phyloP scores from a whole-genome alignment of 345 rosid genomes.

The Anacardium occidentale region DNA sequence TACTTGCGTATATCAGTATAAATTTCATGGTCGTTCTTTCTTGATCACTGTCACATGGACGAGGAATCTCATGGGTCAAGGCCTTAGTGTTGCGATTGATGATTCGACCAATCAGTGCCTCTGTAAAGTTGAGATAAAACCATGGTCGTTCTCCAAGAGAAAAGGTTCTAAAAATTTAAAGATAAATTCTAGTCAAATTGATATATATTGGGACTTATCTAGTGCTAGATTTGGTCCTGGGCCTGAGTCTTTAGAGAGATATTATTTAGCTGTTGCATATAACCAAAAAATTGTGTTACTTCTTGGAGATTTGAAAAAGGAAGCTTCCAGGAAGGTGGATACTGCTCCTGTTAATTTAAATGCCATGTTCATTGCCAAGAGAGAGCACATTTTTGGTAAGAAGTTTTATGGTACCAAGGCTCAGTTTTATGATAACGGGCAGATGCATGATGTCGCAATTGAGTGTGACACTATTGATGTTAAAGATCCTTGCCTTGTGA shows the following conservation, averaged over 20 bases:
- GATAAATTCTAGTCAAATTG: constrained; percentile 50
- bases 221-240: constrained; percentile 77
- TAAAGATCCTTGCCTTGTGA: constrained; percentile 68
- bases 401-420: constrained; percentile 68
- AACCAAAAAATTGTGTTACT: constrained; percentile 61
- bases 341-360: constrained; percentile 32
- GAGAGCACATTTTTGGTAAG: constrained; percentile 83
- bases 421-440: constrained; percentile 67
- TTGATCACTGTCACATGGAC: constrained; percentile 82
- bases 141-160: constrained; percentile 83
- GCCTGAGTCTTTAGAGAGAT: constrained; percentile 78
- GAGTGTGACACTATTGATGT: constrained; percentile 70
- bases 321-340: constrained; percentile 71
- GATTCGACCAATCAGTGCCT: constrained; percentile 60
- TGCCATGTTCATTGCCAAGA: constrained; percentile 61
- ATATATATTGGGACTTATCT: constrained; percentile 72
- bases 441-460: constrained; percentile 60
- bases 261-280: constrained; percentile 61
- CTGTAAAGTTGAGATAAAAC: constrained; percentile 84
- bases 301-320: constrained; percentile 79
- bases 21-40: constrained; percentile 52
- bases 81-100: constrained; percentile 65
- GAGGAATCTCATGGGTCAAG: constrained; percentile 83
- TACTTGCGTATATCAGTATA: constrained; percentile 72
- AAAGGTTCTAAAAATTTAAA: constrained; percentile 66